These are phyloP conservation scores for Papilionanthe hybrid DNA, from an alignment of 116 monocot genomes.

Conservation along the genomic window DNA sequence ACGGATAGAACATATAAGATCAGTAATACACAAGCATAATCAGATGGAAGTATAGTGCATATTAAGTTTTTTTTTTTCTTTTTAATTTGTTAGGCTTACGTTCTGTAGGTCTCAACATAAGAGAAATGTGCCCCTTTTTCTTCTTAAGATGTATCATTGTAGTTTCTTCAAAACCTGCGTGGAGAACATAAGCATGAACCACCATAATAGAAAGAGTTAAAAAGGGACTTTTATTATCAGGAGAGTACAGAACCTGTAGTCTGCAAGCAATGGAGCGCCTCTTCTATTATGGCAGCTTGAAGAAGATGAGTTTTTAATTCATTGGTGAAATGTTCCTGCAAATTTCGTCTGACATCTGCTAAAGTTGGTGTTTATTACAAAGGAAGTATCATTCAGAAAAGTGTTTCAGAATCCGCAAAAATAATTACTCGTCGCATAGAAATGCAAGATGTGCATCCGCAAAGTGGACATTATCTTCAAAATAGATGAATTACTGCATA, in stretches of 20 bases:
- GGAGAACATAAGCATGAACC: background rate
- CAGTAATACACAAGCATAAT: background rate
- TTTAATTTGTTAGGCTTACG: conserved; percentile 41
- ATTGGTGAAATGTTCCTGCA: conserved; percentile 54
- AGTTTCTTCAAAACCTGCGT: conserved; percentile 24
- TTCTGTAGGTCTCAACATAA: conserved; percentile 68
- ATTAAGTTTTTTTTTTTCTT: background rate
- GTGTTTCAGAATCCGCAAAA: background rate
- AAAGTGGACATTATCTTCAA: background rate
- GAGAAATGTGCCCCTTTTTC: conserved; percentile 59
- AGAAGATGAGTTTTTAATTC: conserved; percentile 47
- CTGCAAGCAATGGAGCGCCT: conserved; percentile 51
- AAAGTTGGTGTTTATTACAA: background rate
- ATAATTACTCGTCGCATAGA: background rate
- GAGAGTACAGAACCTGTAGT: conserved; percentile 19
- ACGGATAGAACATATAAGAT: background rate
- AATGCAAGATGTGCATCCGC: background rate
- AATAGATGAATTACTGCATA: background rate
- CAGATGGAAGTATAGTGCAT: background rate
- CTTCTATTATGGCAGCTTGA: conserved; percentile 66
- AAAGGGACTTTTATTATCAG: background rate
- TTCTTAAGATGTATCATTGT: conserved; percentile 24
- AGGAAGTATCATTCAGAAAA: background rate
- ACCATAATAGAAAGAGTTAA: background rate
- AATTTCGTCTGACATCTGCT: conserved; percentile 46